phyloP scores from a whole-genome alignment of 768 basidiomycete genomes.

The Leucocoprinus birnbaumii region DNA sequence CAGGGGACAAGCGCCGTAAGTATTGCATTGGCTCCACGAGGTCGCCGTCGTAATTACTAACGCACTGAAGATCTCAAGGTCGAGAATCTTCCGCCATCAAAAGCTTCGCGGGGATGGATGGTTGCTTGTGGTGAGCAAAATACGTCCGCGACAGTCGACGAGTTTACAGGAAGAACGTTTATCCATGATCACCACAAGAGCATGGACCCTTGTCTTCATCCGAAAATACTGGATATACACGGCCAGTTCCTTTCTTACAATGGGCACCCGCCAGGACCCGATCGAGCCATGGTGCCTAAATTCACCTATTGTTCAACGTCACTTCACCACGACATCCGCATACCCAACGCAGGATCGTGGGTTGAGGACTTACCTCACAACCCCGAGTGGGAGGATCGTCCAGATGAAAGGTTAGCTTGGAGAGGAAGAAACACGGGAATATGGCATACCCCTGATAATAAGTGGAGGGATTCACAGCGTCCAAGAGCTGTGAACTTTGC shows the following conservation, averaged over 20 bases:
- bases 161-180: conserved; percentile 28
- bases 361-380: conserved; percentile 37
- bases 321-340: conserved; percentile 46
- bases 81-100: conserved; percentile 25
- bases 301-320: conserved; percentile 43
- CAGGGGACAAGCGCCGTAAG: conserved; percentile 26
- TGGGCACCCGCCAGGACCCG: conserved; percentile 31
- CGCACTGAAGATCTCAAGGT: conserved; percentile 24
- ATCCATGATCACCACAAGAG: conserved; percentile 39
- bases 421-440: conserved; percentile 72
- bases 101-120: conserved; percentile 31
- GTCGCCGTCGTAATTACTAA: background rate
- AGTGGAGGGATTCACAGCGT: conserved; percentile 48
- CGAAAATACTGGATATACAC: conserved; percentile 34
- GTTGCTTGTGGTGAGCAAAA: conserved; percentile 33
- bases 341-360: conserved; percentile 39
- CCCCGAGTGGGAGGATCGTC: conserved; percentile 60
- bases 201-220: conserved; percentile 43
- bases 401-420: conserved; percentile 59
- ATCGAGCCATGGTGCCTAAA: conserved; percentile 31
- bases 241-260: conserved; percentile 40
- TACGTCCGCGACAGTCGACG: background rate
- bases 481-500: conserved; percentile 36
- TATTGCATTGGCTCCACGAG: too few relatives aligned
- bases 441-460: conserved; percentile 25